A percentile compares a stretch with the other conserved stretches of the same genome.
These are phyloP conservation scores for Pseudocercospora ulei DNA, from an alignment of 2,329 filamentous ascomycete genomes.

Conservation along the genomic window DNA sequence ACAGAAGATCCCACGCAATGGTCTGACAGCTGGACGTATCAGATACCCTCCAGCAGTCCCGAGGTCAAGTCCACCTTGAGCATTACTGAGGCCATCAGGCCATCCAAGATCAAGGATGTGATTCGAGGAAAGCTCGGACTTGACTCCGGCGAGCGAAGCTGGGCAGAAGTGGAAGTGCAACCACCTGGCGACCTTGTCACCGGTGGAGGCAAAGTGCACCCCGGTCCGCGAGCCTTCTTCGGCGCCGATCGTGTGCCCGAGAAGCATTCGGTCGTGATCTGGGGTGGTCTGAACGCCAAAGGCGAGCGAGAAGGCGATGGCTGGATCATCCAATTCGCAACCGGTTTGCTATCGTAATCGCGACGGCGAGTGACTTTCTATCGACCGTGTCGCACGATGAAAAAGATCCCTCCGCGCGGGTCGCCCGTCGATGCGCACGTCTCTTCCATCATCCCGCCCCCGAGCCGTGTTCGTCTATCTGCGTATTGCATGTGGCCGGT, in stretches of 20 bases:
- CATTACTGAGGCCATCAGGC: slow-evolving; percentile 32
- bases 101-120: slow-evolving; percentile 40
- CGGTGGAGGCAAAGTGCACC: slow-evolving; percentile 39
- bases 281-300: slow-evolving; percentile 40
- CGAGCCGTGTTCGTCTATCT: too few relatives aligned
- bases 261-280: slow-evolving; percentile 35
- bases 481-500: too few relatives aligned
- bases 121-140: slow-evolving; percentile 37
- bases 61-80: slow-evolving; percentile 26
- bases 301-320: slow-evolving; percentile 40
- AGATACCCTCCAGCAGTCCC: slow-evolving; percentile 35
- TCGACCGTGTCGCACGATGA: slow-evolving; percentile 6
- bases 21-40: slow-evolving; percentile 41
- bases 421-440: too few relatives aligned
- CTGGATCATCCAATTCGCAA: slow-evolving; percentile 35
- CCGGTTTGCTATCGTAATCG: not conserved
- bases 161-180: slow-evolving; percentile 39
- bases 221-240: slow-evolving; percentile 38
- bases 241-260: slow-evolving; percentile 36
- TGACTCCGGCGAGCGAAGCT: slow-evolving; percentile 37
- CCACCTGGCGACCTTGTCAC: slow-evolving; percentile 32
- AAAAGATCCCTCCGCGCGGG: too few relatives aligned
- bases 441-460: too few relatives aligned
- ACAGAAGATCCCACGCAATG: slow-evolving; percentile 27
- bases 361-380: slow-evolving; percentile 3